Base-by-base conservation (phyloP, 2,329 filamentous ascomycete species). In the Claviceps humidiphila region DNA sequence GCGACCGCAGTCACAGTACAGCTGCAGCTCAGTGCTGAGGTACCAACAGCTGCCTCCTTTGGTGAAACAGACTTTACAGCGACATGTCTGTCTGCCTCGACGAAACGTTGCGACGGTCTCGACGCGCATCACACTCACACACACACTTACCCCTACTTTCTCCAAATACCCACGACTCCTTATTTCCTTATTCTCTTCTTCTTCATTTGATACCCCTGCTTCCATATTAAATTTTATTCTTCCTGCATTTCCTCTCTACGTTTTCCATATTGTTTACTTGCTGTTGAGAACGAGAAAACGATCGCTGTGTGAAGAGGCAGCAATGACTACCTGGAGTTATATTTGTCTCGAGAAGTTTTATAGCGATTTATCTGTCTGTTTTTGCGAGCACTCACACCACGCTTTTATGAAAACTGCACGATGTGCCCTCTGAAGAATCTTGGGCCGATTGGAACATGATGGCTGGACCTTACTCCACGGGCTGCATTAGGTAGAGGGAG, bases 1-100 rank as follows among this genome's bases (percentile, higher is more conserved):
- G 74, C 57, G 73, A 75, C 51, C 68, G 74, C n/a, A 61, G 60
- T 20, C 60, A 64, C 49, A 62, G 61, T 42, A 52, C 58, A 24
- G 58, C 60, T 14, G 53, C 61, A 8, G 52, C 59, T n/a, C 55
- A 58, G 40, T 51, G 57, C 8, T 58, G 50, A 57, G 9, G 5
- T 24, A 16, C 9, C 3, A 5, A 38, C 13, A 44, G 4, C n/a
- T 40, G 22, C n/a, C 24, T 34, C 17, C 4, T 45, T 17, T 16
- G 17, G 17, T 46, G 5, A 46, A 9, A 8, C 49, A 40, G 26
- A n/a, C 5, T 30, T 22, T 22, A 34, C 13, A 9, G 11, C 16
- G 22, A 49, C 8, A 13, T 20, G 8, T 44, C 17, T 45, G 40
- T 39, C 26, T 45, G 40, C 44, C 13, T 51, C 38, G 30, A 41